A percentile compares a stretch with the other conserved stretches of the same genome.
These are phyloP conservation scores for Gamarada debralockiae DNA, from an alignment of 495 filamentous ascomycete genomes.

Conservation along the genomic window DNA sequence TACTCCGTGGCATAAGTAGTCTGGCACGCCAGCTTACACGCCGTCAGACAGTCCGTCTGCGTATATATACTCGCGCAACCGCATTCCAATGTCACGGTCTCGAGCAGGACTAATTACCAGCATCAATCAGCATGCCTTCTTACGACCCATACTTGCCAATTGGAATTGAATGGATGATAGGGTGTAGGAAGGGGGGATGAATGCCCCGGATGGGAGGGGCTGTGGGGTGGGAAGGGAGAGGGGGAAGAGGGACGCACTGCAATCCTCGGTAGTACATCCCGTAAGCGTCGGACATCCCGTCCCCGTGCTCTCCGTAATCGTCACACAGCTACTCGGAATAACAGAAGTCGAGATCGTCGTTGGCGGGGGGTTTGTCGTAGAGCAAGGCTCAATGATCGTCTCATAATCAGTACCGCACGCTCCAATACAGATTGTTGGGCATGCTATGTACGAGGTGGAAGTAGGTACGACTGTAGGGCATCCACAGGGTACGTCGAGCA, in stretches of 20 bases:
- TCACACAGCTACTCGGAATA: not conserved
- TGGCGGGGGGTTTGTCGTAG: not conserved
- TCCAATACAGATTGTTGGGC: not conserved
- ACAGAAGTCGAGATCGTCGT: not conserved
- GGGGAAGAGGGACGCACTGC: not conserved
- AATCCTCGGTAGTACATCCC: not conserved
- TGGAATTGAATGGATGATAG: no score
- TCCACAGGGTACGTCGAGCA: not conserved
- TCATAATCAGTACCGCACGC: not conserved
- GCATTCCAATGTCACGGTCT: not conserved
- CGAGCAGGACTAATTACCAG: no score
- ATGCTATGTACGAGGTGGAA: not conserved
- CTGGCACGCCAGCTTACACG: not conserved
- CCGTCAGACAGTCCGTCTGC: not conserved
- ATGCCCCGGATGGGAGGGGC: no score
- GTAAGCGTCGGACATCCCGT: not conserved
- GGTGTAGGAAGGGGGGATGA: no score
- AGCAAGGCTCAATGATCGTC: not conserved
- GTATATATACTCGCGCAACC: not conserved
- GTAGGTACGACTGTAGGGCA: not conserved
- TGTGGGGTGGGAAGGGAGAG: no score
- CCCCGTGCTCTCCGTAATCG: not conserved
- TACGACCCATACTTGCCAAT: no score
- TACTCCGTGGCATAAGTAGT: not conserved
- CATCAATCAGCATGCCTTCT: no score